These are phyloP conservation scores for Blastobotrys ciferrii DNA, from an alignment of 1,139 yeast species.

Conservation along the genomic window DNA sequence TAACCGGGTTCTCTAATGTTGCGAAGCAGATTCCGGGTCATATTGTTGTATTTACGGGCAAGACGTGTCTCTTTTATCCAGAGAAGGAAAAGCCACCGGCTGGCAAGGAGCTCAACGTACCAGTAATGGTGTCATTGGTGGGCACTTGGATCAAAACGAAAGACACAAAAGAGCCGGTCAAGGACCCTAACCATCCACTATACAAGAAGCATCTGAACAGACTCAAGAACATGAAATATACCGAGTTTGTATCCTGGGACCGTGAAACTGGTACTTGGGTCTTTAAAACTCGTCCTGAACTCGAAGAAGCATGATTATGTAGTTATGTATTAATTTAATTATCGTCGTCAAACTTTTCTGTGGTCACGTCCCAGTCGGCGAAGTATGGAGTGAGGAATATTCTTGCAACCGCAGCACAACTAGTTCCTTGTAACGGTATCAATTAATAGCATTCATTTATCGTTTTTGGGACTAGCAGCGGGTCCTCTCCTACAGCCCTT, in stretches of 20 bases:
- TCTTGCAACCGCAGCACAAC: no score
- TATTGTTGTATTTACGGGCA: conserved; percentile 58
- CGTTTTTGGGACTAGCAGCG: no score
- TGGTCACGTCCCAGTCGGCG: no score
- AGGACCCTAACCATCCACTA: conserved; percentile 73
- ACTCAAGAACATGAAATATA: conserved; percentile 57
- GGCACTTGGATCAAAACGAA: conserved; percentile 76
- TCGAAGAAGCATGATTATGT: background rate
- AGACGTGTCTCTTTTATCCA: conserved; percentile 72
- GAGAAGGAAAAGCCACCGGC: conserved; percentile 59
- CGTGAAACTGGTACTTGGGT: conserved; percentile 80
- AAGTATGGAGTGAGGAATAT: no score
- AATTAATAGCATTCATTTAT: no score
- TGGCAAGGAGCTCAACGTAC: conserved; percentile 84
- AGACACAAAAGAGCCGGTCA: conserved; percentile 69
- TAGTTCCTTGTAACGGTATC: no score
- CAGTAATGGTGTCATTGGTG: conserved; percentile 68
- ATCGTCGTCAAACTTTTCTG: background rate
- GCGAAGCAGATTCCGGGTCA: conserved; percentile 60
- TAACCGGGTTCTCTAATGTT: conserved; percentile 58
- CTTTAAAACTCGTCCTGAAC: conserved; percentile 50
- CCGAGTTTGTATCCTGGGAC: conserved; percentile 73
- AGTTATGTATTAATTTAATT: conserved; percentile 2
- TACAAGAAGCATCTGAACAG: conserved; percentile 68
- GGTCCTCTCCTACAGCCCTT: no score